Evolutionary conservation across 768 basidiomycete genomes (phyloP).

Genomic region (Mycena belliarum): DNA sequence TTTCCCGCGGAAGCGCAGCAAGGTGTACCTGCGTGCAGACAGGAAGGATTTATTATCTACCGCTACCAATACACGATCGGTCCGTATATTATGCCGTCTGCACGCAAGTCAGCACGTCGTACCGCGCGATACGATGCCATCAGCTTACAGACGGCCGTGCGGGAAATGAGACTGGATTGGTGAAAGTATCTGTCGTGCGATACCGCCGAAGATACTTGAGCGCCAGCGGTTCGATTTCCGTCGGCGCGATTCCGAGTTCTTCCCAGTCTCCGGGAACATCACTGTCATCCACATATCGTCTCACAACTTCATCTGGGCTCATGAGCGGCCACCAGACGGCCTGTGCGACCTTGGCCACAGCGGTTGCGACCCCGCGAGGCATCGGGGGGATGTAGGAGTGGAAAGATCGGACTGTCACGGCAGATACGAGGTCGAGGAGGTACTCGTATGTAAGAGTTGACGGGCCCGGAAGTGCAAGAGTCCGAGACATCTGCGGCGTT

Average conservation of each 20-base stretch:
- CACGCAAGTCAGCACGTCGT: background rate
- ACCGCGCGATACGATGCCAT: background rate
- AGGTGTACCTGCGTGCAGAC: background rate
- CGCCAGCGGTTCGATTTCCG: conserved; percentile 83
- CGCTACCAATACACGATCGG: conserved; percentile 5
- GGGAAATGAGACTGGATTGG: conserved; percentile 19
- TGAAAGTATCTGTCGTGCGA: conserved; percentile 75
- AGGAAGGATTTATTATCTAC: conserved; percentile 13
- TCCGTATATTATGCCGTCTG: conserved; percentile 11
- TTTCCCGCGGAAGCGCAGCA: conserved; percentile 18
- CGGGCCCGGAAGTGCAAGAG: conserved; percentile 85
- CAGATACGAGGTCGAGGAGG: conserved; percentile 73
- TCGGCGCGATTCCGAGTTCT: conserved; percentile 75
- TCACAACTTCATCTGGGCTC: conserved; percentile 86
- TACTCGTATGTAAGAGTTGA: conserved; percentile 83
- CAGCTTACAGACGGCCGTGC: conserved; percentile 18
- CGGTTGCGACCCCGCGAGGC: conserved; percentile 70
- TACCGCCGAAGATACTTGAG: conserved; percentile 89
- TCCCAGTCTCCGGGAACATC: conserved; percentile 81
- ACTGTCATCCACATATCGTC: conserved; percentile 84
- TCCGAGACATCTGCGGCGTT: conserved; percentile 62
- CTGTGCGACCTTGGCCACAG: conserved; percentile 64
- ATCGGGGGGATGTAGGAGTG: conserved; percentile 72
- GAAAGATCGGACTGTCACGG: conserved; percentile 71
- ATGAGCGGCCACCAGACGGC: conserved; percentile 89